Evolutionary conservation across 73 alveolate genomes (phyloP), one percentile per base, ranked within the genome.

Genomic region (Paramecium sexaurelia): DNA sequence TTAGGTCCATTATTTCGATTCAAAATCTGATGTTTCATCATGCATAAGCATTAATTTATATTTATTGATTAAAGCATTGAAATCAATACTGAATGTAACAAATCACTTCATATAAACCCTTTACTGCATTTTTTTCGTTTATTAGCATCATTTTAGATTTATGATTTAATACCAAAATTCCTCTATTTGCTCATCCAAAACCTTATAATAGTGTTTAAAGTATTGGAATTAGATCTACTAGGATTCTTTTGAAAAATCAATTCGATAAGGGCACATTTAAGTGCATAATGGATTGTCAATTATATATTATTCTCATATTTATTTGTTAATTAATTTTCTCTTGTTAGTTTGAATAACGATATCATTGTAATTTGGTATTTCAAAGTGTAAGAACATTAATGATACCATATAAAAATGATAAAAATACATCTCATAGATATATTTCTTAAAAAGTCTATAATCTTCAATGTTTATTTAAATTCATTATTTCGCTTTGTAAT

Each of bases 291-390:
- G 10, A 29, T 78, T 10, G 51, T 24, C 39, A 78, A 41, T 45
- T 29, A 32, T 40, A 78, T 19, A 78, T 40, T 78, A 78, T 78
- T 78, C 7, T 43, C 90, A 78, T 26, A 32, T 43, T 19, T 78
- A 22, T 39, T 43, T 7, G 90, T 41, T 78, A 39, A 29, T 29
- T 40, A 56, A 78, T 78, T 78, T 22, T 43, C 73, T 29, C 41
- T 40, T 41, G 41, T 33, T 24, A 78, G 17, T 43, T 78, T 78
- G n/a, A 37, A 41, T 5, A 78, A 0, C 2, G 90, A 37, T 11
- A 19, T 39, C 43, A 78, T 78, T 43, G 75, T 78, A 45, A 41
- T 45, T 9, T 27, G 47, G 22, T 78, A 78, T 41, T 40, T 45
- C 40, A 29, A 11, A 5, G 90, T 29, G 17, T 13, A 78, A 20